These are phyloP conservation scores for Leccinum ochraceum DNA, from an alignment of 768 basidiomycete genomes.

Conservation along the genomic window DNA sequence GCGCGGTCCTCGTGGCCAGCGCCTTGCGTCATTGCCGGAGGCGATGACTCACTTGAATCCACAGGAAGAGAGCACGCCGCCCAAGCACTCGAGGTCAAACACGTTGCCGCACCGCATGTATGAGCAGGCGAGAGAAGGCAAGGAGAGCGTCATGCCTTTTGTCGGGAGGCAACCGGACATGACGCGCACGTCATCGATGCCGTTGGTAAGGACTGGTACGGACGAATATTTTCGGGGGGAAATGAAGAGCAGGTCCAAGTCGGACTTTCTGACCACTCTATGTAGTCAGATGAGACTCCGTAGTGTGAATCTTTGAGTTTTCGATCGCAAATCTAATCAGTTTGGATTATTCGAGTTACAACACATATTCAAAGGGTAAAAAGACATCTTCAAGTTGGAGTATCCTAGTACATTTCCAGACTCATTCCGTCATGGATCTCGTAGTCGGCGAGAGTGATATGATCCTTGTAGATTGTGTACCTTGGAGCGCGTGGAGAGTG, in stretches of 20 bases:
- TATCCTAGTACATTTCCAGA: constrained; percentile 79
- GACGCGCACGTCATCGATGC: constrained; percentile 15
- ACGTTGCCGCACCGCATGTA: constrained; percentile 47
- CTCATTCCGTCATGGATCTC: constrained; percentile 94
- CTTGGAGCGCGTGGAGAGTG: constrained; percentile 39
- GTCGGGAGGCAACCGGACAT: constrained; percentile 23
- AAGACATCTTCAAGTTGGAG: neutral
- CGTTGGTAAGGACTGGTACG: constrained; percentile 8
- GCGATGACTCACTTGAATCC: constrained; percentile 8
- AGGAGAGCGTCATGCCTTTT: constrained; percentile 10
- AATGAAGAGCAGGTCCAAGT: constrained; percentile 7
- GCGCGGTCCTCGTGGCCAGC: constrained; percentile 26
- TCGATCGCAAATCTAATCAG: neutral
- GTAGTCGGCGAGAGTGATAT: constrained; percentile 90
- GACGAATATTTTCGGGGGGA: constrained; percentile 2
- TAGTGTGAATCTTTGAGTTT: neutral
- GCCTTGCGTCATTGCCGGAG: constrained; percentile 19
- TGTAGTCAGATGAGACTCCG: neutral
- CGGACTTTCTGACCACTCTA: constrained; percentile 5
- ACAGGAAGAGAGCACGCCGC: constrained; percentile 26
- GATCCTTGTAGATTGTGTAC: constrained; percentile 96
- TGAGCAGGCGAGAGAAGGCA: constrained; percentile 37
- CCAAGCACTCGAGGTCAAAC: constrained; percentile 20
- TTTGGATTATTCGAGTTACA: constrained; percentile 6
- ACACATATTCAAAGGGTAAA: neutral